Conservation (phyloP, 2,329 filamentous ascomycete species). For the Xylaria sp. region DNA sequence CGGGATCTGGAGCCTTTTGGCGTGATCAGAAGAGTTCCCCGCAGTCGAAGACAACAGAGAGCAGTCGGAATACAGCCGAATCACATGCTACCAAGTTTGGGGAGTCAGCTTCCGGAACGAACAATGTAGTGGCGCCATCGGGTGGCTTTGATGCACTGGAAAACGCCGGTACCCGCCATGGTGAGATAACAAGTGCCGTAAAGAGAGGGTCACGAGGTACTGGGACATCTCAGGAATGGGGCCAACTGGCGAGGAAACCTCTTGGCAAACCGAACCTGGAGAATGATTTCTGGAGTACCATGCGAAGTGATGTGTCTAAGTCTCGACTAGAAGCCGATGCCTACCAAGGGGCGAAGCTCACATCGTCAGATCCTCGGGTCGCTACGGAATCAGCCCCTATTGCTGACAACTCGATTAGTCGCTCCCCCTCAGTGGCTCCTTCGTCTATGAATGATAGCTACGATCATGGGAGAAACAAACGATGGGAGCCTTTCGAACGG, state of each 20-base stretch:
- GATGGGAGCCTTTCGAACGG: slow-evolving; percentile 16
- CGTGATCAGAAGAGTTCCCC: neutral
- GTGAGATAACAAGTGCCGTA: neutral
- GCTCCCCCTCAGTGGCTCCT: neutral
- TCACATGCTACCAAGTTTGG: neutral
- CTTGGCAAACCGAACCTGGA: neutral
- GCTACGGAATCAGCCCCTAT: neutral
- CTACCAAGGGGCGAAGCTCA: neutral
- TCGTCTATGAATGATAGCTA: neutral
- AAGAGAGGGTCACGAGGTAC: neutral
- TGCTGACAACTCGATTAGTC: neutral
- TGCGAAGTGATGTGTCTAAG: neutral
- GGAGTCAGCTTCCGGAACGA: neutral
- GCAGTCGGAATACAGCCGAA: neutral
- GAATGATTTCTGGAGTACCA: neutral
- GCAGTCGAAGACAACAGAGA: neutral
- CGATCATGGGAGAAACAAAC: slow-evolving; percentile 20
- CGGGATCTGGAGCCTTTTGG: slow-evolving; percentile 4
- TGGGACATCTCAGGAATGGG: slow-evolving; percentile 30
- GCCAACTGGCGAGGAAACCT: slow-evolving; percentile 25
- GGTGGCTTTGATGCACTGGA: slow-evolving; percentile 14
- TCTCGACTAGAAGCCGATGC: neutral
- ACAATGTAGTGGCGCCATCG: neutral
- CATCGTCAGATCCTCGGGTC: neutral
- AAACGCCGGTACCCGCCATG: slow-evolving; percentile 7